Conservation (phyloP, 108 stramenopile genomes). For the Chaetoceros muelleri region DNA sequence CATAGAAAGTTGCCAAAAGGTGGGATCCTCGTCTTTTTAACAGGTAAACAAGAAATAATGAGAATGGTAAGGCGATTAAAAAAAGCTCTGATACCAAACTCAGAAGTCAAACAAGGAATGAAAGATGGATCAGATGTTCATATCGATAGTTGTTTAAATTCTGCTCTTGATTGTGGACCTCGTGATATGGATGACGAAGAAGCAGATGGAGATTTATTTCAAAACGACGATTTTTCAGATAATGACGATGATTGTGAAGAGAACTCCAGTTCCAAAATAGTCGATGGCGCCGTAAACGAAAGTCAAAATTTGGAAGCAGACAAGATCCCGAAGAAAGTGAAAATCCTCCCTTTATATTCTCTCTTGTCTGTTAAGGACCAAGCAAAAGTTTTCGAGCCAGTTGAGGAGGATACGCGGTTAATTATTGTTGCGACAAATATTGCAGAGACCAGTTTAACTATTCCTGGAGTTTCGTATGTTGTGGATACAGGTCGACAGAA, state of each 20-base stretch:
- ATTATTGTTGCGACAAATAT: conserved; percentile 97
- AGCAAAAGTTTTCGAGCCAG: conserved; percentile 80
- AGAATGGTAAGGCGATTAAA: conserved; percentile 64
- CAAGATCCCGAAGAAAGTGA: conserved; percentile 41
- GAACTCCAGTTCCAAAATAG: conserved; percentile 1
- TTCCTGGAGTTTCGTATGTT: conserved; percentile 83
- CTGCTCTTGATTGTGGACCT: conserved; percentile 23
- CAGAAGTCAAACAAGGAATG: conserved; percentile 11
- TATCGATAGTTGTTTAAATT: conserved; percentile 5
- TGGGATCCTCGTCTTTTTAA: conserved; percentile 94
- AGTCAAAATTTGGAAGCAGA: conserved; percentile 24
- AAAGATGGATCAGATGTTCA: conserved; percentile 16
- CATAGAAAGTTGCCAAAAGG: conserved; percentile 85
- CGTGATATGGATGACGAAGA: conserved; percentile 87
- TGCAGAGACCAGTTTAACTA: conserved; percentile 90
- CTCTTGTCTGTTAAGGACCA: conserved; percentile 88
- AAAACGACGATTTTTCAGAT: conserved; percentile 23
- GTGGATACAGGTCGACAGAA: conserved; percentile 97
- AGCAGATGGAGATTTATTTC: conserved; percentile 44
- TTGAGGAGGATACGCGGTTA: conserved; percentile 79
- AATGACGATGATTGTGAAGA: conserved; percentile 26
- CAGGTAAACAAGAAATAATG: conserved; percentile 92
- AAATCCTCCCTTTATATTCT: conserved; percentile 89
- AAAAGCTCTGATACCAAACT: conserved; percentile 20
- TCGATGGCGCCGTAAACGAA: neutral